phyloP scores from a whole-genome alignment of 2,329 filamentous ascomycete genomes.

The Colletotrichum coccodes region DNA sequence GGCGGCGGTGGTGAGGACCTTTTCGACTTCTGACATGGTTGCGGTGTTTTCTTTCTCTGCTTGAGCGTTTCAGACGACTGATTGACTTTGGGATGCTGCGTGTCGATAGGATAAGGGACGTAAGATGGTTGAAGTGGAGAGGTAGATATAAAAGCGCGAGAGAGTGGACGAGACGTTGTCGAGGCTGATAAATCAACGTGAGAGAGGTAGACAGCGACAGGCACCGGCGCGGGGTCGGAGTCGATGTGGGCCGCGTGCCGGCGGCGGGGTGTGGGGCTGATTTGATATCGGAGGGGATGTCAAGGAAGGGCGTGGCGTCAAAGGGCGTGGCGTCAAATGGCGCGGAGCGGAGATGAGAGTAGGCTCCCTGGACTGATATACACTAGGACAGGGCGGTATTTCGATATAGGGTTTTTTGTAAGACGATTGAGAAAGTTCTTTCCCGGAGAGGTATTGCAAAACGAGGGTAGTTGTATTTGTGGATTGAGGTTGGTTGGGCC shows the following conservation, averaged over 20 bases:
- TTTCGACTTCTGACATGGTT: constrained; percentile 18
- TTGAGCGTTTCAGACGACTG: neutral
- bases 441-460: too few relatives aligned
- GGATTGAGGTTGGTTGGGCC: too few relatives aligned
- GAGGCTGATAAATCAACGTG: constrained; percentile 12
- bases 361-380: neutral
- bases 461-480: too few relatives aligned
- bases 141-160: neutral
- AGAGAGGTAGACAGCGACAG: neutral
- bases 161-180: neutral
- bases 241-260: neutral
- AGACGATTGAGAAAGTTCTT: too few relatives aligned
- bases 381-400: neutral
- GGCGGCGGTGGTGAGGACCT: constrained; percentile 38
- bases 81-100: neutral
- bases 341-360: neutral
- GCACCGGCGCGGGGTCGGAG: constrained; percentile 27
- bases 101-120: too few relatives aligned
- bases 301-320: neutral
- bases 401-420: neutral
- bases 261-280: constrained; percentile 1
- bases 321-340: neutral
- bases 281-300: neutral
- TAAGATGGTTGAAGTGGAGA: neutral
- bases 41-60: neutral